Evolutionary conservation across 257 asterid genomes (phyloP).

Genomic region (Linaria vulgaris): DNA sequence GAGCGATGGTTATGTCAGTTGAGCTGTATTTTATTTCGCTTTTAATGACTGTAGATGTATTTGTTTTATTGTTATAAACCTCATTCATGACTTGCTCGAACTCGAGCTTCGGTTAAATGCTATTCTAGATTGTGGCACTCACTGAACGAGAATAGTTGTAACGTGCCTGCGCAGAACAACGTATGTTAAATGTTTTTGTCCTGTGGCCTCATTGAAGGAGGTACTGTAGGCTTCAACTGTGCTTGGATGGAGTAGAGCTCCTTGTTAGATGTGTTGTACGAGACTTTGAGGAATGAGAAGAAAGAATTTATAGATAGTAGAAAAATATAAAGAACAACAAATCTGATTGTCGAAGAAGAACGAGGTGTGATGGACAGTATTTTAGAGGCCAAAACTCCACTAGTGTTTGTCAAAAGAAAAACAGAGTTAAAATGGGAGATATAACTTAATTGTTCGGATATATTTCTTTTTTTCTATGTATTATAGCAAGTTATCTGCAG

Average conservation of each 20-base stretch:
- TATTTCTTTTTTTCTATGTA: neutral
- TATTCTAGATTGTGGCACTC: neutral
- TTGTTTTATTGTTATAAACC: conserved; percentile 20
- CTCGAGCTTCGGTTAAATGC: neutral
- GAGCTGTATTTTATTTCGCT: neutral
- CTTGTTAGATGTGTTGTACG: too few relatives aligned
- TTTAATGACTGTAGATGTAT: conserved; percentile 5
- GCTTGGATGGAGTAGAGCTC: too few relatives aligned
- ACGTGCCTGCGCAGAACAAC: too few relatives aligned
- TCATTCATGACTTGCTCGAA: conserved; percentile 4
- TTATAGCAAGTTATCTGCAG: neutral
- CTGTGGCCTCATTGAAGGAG: neutral
- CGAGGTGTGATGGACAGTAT: neutral
- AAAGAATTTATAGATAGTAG: too few relatives aligned
- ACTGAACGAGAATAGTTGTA: neutral
- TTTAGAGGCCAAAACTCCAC: neutral
- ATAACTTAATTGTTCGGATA: neutral
- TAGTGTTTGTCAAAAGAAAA: neutral
- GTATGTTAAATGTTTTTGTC: neutral
- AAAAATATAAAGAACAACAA: too few relatives aligned
- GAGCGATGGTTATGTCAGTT: neutral
- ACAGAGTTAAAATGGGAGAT: neutral
- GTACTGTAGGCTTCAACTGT: neutral
- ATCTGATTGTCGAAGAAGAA: too few relatives aligned
- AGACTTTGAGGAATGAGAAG: too few relatives aligned